These are phyloP conservation scores for Elsinoe batatas DNA, from an alignment of 2,329 filamentous ascomycete species.

Conservation along the genomic window DNA sequence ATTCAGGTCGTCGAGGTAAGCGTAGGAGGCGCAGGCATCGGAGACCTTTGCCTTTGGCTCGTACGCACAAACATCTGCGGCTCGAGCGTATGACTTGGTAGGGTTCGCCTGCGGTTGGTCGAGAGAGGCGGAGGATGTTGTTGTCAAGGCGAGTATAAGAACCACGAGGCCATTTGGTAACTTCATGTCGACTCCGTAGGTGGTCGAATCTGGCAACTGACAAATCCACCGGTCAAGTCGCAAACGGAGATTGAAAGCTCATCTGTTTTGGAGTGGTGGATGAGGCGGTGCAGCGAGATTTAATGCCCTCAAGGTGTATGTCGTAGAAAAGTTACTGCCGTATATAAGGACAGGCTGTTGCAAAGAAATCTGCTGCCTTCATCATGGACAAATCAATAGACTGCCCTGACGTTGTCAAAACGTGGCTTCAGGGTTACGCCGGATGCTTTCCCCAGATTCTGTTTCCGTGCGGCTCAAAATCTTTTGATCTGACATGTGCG, in stretches of 20 bases:
- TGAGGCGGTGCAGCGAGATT: background rate
- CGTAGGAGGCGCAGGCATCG: constrained; percentile 90
- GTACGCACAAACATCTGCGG: constrained; percentile 41
- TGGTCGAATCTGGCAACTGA: background rate
- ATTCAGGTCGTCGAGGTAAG: constrained; percentile 79
- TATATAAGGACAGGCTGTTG: background rate
- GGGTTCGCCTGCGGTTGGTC: constrained; percentile 32
- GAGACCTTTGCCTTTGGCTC: constrained; percentile 81
- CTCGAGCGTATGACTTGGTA: background rate
- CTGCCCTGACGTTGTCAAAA: constrained; percentile 4
- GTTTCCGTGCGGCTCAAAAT: background rate
- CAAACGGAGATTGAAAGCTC: constrained; percentile 38
- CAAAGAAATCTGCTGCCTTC: background rate
- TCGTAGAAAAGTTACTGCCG: too few species aligned
- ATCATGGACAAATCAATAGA: background rate
- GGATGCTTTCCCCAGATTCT: constrained; percentile 16
- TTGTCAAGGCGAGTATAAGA: constrained; percentile 22
- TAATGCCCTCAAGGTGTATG: too few species aligned
- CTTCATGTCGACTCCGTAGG: background rate
- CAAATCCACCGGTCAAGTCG: constrained; percentile 37
- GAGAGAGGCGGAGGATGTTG: constrained; percentile 28
- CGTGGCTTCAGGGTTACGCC: constrained; percentile 12
- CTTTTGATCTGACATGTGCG: background rate
- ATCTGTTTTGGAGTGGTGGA: constrained; percentile 9
- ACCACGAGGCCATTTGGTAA: background rate